Evolutionary conservation across 1,139 yeast species (phyloP), one percentile per base, ranked within the genome.

Genomic region (Candida freyschussii): DNA sequence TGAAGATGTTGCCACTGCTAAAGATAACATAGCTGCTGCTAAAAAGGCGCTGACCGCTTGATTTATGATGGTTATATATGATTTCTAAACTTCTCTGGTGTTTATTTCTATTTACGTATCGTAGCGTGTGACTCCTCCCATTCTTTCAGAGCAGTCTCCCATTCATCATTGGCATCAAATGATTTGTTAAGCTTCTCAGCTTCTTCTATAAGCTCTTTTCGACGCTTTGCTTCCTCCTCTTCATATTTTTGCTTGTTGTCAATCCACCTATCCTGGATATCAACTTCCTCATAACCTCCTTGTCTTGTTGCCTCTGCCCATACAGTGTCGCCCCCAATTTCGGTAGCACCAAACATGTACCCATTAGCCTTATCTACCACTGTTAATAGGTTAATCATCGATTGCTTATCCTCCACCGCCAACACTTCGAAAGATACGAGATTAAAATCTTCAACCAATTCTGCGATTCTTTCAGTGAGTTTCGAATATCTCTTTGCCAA

Each of bases 241-340:
- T 91, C 97, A 55, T 83, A 87, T 32, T 63, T 65, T 24, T 75
- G 82, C 53, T 89, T 91, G 45, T 78, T 69, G 37, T 86, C 96
- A 10, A 93, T 74, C 99, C 99, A 93, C 41, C 99, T 67, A 47
- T 93, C 98, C 47, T 93, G 98, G 6, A 87, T 74, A 53, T 89
- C 96, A 6, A 79, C 66, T 27, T 56, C 55, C 15, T 48, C 54
- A 29, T 55, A 46, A 4, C 70, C 74, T 3, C 87, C 84, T 47
- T 84, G 91, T 42, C 98, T 69, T 1, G 91, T 73, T 0, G 96
- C 96, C 48, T 89, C 96, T 12, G 89, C 83, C 98, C 98, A 93
- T 4, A 91, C 78, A 0, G 93, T 74, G 55, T 93, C 99, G 13
- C 97, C 97, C 4, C 96, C 96, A 11, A 89, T 69, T 48, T 93